Evolutionary conservation across 306 rosid genomes (phyloP), one percentile per base, ranked within the genome.

Genomic region (Cotoneaster glaucophyllus): DNA sequence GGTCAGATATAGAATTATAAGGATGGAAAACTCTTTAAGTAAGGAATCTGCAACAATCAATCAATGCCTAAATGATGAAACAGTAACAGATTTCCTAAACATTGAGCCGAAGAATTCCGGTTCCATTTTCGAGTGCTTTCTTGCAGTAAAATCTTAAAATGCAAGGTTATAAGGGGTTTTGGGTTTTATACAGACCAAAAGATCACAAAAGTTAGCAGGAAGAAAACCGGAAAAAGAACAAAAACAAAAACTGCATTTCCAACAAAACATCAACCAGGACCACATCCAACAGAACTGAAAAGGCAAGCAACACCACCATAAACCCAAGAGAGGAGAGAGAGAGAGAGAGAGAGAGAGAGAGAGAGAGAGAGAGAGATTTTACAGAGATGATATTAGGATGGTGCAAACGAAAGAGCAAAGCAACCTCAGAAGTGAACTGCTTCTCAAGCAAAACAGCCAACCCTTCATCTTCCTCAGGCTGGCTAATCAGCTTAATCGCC

Each of bases 381-480:
- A 92, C 99, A 64, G 97, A 84, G 82, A 96, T 87, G 82, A 96
- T 92, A 82, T 96, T 92, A 4, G 90, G 96, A 84, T 92, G 99
- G 45, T 73, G 72, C 86, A 96, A 45, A 18, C 87, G 83, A 65
- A 96, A 86, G 39, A 96, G 83, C 82, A 90, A 80, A 65, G 96
- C 83, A 64, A 96, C 99, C 73, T 96, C 99, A 1, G 97, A 90
- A 81, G 84, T 90, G 79, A 96, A 96, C 69, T 96, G 98, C 54
- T 74, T 87, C 82, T 96, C 99, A 58, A 96, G 91, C 79, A 84
- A 69, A 67, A 74, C 62, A 64, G 99, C 99, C 85, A 92, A 81
- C 43, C 81, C 64, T 67, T 81, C 97, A 48, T 92, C 97, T 74
- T 96, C 93, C 76, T 96, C 98, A 0, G 98, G 97, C 64, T 90